Evolutionary conservation across 148 eudicot species (phyloP), one percentile per base, ranked within the genome.

Genomic region (Rhododendron vialii): DNA sequence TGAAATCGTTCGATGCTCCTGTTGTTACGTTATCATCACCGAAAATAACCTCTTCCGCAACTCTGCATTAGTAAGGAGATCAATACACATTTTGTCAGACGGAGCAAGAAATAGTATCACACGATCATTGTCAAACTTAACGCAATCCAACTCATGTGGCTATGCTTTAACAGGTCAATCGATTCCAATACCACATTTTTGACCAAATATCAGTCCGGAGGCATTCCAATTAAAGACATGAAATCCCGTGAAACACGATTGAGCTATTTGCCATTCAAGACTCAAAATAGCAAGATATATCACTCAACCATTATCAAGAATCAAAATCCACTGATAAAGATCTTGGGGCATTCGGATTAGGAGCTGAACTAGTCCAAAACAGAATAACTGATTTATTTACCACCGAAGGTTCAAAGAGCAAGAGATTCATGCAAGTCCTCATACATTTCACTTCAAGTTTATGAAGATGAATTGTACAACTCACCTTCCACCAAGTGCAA

Each of bases 401-500:
- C 20, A 30, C 14, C 41, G 2, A 14, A 71, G 38, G 30, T 14
- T 30, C 38, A 30, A 71, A 71, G 18, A 43, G 82, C 57, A 80
- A 50, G 82, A 30, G 35, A 43, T 7, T 80, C 43, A 51, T 14
- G 82, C 51, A 63, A 36, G 51, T 28, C 36, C 71, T 22, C 17
- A 63, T 8, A 63, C 33, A 63, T 36, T 24, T 63, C 7, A 53
- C 24, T 79, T 8, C 35, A 30, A 51, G 33, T 22, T 22, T 20
- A 61, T 3, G 36, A 78, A 51, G 41, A 57, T 8, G n/a, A 83
- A 77, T 33, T n/a, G 80, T 30, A 67, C 36, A 83, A 85, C 91
- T 79, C 28, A 95, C 98, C 99, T 95, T 93, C 99, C 99, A 88
- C 99, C 98, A 74, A 97, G 96, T 67, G 99, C 99, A 78, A 97